Evolutionary conservation across 2,329 filamentous ascomycete species (phyloP), one percentile per base, ranked within the genome.

Genomic region (Trichoderma atrobrunneum): DNA sequence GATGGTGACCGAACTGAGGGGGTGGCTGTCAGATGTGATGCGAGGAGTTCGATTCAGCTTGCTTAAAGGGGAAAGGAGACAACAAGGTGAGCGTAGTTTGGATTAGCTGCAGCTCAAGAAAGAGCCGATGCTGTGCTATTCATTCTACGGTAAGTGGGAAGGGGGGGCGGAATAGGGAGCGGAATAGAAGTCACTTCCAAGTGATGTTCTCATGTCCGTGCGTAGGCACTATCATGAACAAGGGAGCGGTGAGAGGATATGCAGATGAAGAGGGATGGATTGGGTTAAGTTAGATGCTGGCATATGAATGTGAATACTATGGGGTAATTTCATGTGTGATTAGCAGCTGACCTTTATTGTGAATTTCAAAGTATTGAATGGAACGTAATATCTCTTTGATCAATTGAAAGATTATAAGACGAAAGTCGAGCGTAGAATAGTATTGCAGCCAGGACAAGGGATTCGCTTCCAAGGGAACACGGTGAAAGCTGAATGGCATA

Each of bases 261-360:
- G 43, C 5, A 24, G 48, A 21, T 54, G 21, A 54, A 54, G 48
- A 54, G 48, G 48, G 48, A 24, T 24, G 48, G 48, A 54, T 7
- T 6, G 5, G 11, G 2, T 10, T 1, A 3, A 12, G 5, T 21
- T n/a, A 21, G 3, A 0, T 54, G n/a, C n/a, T 54, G 2, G n/a
- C 48, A 24, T 24, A 7, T 54, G 21, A 54, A 24, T 54, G 11
- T 54, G 43, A 24, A 24, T 24, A 24, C 14, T 54, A 0, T 24
- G 7, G 21, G 5, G 48, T 24, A 7, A 54, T 24, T 2, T 7
- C 11, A 14, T 24, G 48, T 54, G 48, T 14, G 5, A 51, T 5
- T 11, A 24, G 0, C 10, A 5, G n/a, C 0, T 51, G n/a, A 0
- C 12, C 18, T 24, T 21, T 1, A 21, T 51, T 12, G 10, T 24